A percentile compares a stretch with the other conserved stretches of the same genome.
phyloP scores from a whole-genome alignment of 192 early-diverging fungal species.

The Chytriomyces sp. region DNA sequence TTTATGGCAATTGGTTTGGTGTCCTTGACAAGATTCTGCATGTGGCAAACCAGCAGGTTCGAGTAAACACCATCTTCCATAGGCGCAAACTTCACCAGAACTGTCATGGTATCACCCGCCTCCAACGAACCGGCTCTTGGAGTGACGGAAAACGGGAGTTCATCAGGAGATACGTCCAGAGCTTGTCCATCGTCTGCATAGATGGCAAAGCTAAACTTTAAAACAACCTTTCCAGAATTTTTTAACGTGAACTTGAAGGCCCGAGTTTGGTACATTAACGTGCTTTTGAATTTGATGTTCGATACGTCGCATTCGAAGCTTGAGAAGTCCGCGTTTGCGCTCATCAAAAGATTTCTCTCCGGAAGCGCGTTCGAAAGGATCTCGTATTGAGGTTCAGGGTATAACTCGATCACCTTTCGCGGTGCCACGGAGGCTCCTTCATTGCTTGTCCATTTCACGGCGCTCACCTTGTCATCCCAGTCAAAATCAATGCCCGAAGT shows the following conservation, averaged over 20 bases:
- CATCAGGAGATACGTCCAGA: slow-evolving; percentile 28
- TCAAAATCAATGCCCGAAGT: slow-evolving; percentile 43
- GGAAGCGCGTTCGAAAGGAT: slow-evolving; percentile 18
- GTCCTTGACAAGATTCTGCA: slow-evolving; percentile 55
- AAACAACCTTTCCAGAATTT: slow-evolving; percentile 56
- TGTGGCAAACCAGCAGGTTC: slow-evolving; percentile 25
- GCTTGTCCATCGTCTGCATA: slow-evolving; percentile 38
- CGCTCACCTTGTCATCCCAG: slow-evolving; percentile 58
- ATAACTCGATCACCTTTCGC: slow-evolving; percentile 52
- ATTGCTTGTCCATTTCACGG: slow-evolving; percentile 46
- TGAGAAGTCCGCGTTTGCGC: slow-evolving; percentile 59
- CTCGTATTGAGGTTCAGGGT: slow-evolving; percentile 56
- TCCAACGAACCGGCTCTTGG: slow-evolving; percentile 49
- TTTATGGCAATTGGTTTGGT: slow-evolving; percentile 46
- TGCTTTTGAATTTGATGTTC: slow-evolving; percentile 59
- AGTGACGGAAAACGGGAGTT: slow-evolving; percentile 56
- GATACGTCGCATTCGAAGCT: slow-evolving; percentile 57
- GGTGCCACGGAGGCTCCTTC: slow-evolving; percentile 28
- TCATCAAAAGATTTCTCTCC: slow-evolving; percentile 44
- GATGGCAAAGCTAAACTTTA: slow-evolving; percentile 49
- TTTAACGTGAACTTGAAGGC: slow-evolving; percentile 50
- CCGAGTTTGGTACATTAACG: slow-evolving; percentile 64
- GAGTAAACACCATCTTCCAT: slow-evolving; percentile 54
- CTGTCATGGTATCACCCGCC: slow-evolving; percentile 43
- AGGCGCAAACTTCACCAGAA: slow-evolving; percentile 57